Percentiles rank a stretch among this genome's conserved stretches.
Conservation (phyloP, 805 yeast genomes). For the Wickerhamiella occidentalis region DNA sequence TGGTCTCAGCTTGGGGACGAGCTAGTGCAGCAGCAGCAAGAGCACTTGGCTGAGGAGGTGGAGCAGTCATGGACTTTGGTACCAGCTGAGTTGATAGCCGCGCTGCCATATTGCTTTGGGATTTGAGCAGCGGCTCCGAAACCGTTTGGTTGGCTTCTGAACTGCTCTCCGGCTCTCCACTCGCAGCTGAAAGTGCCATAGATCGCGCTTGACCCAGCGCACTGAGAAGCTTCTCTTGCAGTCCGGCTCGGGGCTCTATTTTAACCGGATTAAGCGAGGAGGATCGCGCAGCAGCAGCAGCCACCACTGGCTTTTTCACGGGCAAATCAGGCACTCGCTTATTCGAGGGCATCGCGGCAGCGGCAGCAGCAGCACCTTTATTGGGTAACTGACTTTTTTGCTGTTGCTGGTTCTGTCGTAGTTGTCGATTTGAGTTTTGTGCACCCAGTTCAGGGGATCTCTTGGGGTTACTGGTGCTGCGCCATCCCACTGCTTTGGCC, state of each 20-base stretch:
- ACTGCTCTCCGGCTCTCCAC: background rate
- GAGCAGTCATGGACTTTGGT: slow-evolving; percentile 15
- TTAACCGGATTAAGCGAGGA: slow-evolving; percentile 14
- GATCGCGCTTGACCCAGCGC: background rate
- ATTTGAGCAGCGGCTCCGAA: background rate
- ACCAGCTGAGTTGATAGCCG: slow-evolving; percentile 16
- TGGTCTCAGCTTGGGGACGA: slow-evolving; percentile 16
- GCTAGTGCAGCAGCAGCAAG: slow-evolving; percentile 19
- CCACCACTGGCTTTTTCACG: background rate
- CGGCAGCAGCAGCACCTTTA: background rate
- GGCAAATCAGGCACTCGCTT: background rate
- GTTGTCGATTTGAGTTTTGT: background rate
- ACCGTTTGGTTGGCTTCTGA: background rate
- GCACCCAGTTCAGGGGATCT: background rate
- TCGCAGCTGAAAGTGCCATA: background rate
- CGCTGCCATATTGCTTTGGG: slow-evolving; percentile 8
- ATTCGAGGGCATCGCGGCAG: background rate
- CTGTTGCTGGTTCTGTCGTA: background rate
- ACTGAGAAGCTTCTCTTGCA: slow-evolving; percentile 3
- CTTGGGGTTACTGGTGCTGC: background rate
- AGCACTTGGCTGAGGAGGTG: slow-evolving; percentile 9
- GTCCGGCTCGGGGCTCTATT: slow-evolving; percentile 15
- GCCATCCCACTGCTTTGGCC: background rate
- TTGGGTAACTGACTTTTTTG: background rate
- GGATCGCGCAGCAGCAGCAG: slow-evolving; percentile 19